Conservation (phyloP, 768 basidiomycete genomes). For the Boletellus sp. region DNA sequence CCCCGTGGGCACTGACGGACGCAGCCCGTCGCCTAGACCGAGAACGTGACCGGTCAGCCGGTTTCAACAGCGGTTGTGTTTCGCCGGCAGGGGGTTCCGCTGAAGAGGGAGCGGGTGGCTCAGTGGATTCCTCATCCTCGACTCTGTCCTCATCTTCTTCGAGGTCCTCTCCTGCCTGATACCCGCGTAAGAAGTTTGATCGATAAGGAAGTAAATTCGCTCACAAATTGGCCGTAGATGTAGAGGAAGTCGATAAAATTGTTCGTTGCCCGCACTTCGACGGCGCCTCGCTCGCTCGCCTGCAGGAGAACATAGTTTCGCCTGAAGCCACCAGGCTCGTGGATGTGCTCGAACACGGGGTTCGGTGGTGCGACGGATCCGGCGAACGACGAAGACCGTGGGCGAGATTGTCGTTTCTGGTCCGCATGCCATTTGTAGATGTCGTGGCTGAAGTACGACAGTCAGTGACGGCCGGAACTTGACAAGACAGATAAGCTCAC, state of each 20-base stretch:
- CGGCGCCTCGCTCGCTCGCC: conserved; percentile 61
- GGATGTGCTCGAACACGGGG: conserved; percentile 88
- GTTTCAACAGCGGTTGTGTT: conserved; percentile 53
- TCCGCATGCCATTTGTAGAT: conserved; percentile 95
- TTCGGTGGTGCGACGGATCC: conserved; percentile 51
- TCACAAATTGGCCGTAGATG: conserved; percentile 93
- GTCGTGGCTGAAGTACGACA: conserved; percentile 55
- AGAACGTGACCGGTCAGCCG: conserved; percentile 41
- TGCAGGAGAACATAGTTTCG: conserved; percentile 79
- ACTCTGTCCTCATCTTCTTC: conserved; percentile 78
- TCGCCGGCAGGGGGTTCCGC: conserved; percentile 34
- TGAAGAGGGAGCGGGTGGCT: conserved; percentile 17
- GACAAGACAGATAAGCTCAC: conserved; percentile 46
- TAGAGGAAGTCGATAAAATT: conserved; percentile 95
- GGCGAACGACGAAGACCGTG: conserved; percentile 69
- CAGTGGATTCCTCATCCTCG: conserved; percentile 51
- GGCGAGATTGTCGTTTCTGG: conserved; percentile 58
- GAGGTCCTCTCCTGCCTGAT: conserved; percentile 84
- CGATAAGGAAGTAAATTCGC: conserved; percentile 28
- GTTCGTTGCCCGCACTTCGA: conserved; percentile 61
- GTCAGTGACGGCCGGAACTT: conserved; percentile 15
- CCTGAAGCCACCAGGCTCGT: conserved; percentile 92
- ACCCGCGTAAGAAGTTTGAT: conserved; percentile 2
- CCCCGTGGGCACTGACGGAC: conserved; percentile 68
- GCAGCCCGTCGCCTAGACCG: conserved; percentile 50